These are phyloP conservation scores for Fusarium sp. DNA, from an alignment of 2,329 filamentous ascomycete genomes.

Conservation along the genomic window DNA sequence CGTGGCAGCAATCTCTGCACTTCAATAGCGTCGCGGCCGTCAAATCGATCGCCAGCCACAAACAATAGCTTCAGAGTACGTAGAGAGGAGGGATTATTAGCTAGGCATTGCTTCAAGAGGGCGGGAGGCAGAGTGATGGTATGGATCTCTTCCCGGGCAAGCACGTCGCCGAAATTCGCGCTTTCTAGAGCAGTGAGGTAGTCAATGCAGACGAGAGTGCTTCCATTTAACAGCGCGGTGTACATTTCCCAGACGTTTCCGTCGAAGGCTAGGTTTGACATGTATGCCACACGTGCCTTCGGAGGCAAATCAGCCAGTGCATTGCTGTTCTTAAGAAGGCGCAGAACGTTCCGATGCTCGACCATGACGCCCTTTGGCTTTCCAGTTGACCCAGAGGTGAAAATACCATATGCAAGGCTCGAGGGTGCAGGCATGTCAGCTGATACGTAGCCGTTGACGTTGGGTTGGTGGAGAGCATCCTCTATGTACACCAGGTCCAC, in stretches of 20 bases:
- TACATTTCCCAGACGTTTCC: neutral
- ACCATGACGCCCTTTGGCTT: slow-evolving; percentile 45
- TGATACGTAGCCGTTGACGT: no score
- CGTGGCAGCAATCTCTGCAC: no score
- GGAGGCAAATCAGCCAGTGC: no score
- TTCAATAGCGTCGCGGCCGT: no score
- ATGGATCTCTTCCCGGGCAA: neutral
- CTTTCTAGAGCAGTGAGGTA: no score
- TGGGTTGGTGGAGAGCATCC: neutral
- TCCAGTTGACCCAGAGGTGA: slow-evolving; percentile 46
- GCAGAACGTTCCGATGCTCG: slow-evolving; percentile 20
- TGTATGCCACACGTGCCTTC: neutral
- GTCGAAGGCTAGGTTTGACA: slow-evolving; percentile 2
- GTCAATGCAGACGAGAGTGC: neutral
- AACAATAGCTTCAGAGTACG: no score
- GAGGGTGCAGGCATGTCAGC: no score
- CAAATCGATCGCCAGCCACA: no score
- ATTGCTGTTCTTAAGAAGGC: neutral
- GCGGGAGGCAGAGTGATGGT: neutral
- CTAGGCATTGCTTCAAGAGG: slow-evolving; percentile 1
- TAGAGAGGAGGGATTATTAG: neutral
- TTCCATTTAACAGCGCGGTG: neutral
- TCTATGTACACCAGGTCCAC: no score
- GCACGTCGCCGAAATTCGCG: no score
- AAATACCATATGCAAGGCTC: slow-evolving; percentile 44